A percentile compares a stretch with the other conserved stretches of the same genome.
Conservation (phyloP, 805 yeast species). For the Kodamaea neixiangensis region DNA sequence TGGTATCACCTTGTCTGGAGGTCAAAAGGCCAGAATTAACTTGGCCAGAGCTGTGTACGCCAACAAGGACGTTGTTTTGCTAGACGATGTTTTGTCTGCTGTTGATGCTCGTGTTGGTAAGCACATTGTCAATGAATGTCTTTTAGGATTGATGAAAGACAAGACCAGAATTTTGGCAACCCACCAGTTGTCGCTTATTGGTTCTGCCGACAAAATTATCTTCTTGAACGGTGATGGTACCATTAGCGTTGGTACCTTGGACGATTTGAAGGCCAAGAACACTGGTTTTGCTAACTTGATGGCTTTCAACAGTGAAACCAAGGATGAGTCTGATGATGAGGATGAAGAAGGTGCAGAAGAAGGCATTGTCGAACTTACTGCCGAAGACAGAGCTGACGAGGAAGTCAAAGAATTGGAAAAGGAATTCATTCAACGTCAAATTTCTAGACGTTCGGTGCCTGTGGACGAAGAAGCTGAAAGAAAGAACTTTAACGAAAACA, state of each 20-base stretch:
- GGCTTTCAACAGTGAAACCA: constrained; percentile 33
- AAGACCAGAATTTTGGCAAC: constrained; percentile 80
- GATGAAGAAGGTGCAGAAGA: constrained; percentile 9
- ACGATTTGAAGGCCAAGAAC: constrained; percentile 47
- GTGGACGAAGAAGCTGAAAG: constrained; percentile 12
- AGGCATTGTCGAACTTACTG: constrained; percentile 3
- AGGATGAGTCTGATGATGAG: constrained; percentile 21
- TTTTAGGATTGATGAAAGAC: constrained; percentile 54
- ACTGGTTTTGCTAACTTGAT: constrained; percentile 39
- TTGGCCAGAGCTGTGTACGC: constrained; percentile 80
- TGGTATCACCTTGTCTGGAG: constrained; percentile 87
- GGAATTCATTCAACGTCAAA: constrained; percentile 9
- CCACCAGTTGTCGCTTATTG: constrained; percentile 75
- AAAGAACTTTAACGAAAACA: constrained; percentile 9
- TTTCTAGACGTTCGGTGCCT: constrained; percentile 12
- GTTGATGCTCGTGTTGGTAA: constrained; percentile 86
- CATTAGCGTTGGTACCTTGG: constrained; percentile 60
- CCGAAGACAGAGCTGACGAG: constrained; percentile 5
- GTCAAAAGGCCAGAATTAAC: constrained; percentile 82
- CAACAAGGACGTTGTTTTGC: constrained; percentile 61
- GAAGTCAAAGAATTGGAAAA: constrained; percentile 8
- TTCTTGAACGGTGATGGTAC: constrained; percentile 68
- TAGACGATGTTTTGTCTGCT: constrained; percentile 83
- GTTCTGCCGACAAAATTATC: constrained; percentile 67
- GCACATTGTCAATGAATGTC: constrained; percentile 70